Evolutionary conservation across 1,139 yeast genomes (phyloP), one percentile per base, ranked within the genome.

Genomic region (Yamadazyma sp.): DNA sequence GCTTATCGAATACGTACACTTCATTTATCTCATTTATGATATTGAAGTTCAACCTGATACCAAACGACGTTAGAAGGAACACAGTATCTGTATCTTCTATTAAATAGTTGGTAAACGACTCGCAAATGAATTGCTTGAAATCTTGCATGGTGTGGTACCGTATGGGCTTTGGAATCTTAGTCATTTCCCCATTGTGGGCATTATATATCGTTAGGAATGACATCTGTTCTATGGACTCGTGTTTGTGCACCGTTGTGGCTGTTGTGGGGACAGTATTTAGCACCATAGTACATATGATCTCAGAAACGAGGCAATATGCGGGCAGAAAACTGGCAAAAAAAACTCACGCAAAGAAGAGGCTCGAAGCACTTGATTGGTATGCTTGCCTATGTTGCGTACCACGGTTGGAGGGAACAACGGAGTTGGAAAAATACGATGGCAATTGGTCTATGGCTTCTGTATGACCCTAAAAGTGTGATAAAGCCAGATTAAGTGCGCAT

Each of bases 31-130:
- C 76, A 47, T 68, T 66, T 36, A 77, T 62, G 53, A 74, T 70
- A 29, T 69, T 64, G 49, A 69, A 79, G 55, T 77, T 80, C 48
- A 83, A 64, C 50, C 76, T 79, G 34, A 76, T 71, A 0, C 89
- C 92, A 59, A 75, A 82, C 2, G 87, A 78, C 1, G 86, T 73
- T 33, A 84, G 59, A n/a, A 84, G 60, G 48, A 83, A 78, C 32
- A 81, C 56, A 48, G 79, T 75, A 18, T 70, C 75, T 0, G 69
- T 65, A 4, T 74, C 69, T 29, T 58, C 61, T 49, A 79, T 50
- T 10, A 50, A 37, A 32, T 52, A 48, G 32, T 50, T 48, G 11
- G 59, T 50, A 54, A 39, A 70, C 39, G 47, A 72, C 62, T 58
- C 73, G 49, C 42, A 46, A 33, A 54, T 53, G 44, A 37, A 77